A percentile compares a stretch with the other conserved stretches of the same genome.
Conservation (phyloP, 2,329 filamentous ascomycete species). For the Arachnopeziza araneosa region DNA sequence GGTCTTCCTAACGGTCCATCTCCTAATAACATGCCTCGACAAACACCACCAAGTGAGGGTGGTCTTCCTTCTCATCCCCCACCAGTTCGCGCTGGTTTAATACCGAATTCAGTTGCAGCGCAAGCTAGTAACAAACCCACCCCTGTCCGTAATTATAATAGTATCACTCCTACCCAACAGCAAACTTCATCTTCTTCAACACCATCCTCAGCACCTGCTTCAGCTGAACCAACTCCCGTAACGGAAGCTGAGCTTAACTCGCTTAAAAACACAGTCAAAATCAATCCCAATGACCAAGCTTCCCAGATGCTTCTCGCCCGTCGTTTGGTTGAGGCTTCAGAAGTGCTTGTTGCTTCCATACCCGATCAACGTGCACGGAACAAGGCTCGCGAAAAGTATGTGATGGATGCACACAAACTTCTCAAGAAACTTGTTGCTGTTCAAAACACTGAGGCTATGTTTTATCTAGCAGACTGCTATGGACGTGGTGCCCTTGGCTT, state of each 20-base stretch:
- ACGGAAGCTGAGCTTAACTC: conserved; percentile 74
- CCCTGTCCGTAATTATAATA: conserved; percentile 38
- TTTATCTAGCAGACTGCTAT: conserved; percentile 84
- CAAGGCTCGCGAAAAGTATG: conserved; percentile 76
- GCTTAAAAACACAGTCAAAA: conserved; percentile 62
- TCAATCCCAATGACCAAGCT: conserved; percentile 66
- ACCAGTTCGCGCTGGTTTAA: conserved; percentile 57
- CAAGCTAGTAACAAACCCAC: conserved; percentile 49
- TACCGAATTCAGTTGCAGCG: conserved; percentile 52
- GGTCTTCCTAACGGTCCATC: conserved; percentile 16
- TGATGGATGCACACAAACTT: conserved; percentile 81
- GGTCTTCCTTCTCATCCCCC: conserved; percentile 54
- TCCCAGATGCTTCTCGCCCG: conserved; percentile 71
- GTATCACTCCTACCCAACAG: conserved; percentile 16
- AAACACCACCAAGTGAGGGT: conserved; percentile 25
- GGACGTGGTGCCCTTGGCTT: conserved; percentile 75
- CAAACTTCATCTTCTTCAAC: conserved; percentile 2
- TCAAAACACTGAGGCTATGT: conserved; percentile 82
- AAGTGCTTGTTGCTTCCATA: conserved; percentile 60
- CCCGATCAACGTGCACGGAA: conserved; percentile 66
- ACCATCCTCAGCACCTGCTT: conserved; percentile 7
- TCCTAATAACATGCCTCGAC: conserved; percentile 14
- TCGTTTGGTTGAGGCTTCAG: conserved; percentile 78
- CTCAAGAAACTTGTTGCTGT: conserved; percentile 77
- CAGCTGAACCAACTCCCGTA: conserved; percentile 40